These are phyloP conservation scores for Thermochaetoides thermophila DNA, from an alignment of 495 filamentous ascomycete genomes.

Conservation along the genomic window DNA sequence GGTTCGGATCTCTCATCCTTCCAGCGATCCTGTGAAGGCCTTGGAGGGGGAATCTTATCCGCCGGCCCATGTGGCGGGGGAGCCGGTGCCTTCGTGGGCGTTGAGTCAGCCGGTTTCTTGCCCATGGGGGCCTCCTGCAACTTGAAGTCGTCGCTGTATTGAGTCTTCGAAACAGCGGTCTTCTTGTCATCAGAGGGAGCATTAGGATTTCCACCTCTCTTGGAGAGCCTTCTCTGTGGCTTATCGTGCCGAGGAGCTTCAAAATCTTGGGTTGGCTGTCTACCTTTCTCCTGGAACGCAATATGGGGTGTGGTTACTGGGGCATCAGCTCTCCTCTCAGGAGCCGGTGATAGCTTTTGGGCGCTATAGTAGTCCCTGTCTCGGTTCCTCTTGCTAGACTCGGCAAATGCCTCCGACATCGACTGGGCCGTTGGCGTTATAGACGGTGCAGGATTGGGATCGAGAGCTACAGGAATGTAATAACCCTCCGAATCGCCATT, in stretches of 20 bases:
- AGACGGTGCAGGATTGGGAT: slow-evolving; percentile 60
- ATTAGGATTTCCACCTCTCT: slow-evolving; percentile 24
- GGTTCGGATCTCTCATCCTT: slow-evolving; percentile 26
- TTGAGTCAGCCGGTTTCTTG: slow-evolving; percentile 32
- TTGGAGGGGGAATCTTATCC: slow-evolving; percentile 31
- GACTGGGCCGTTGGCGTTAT: slow-evolving; percentile 47
- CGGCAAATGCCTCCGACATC: slow-evolving; percentile 30
- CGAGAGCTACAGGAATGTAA: slow-evolving; percentile 81
- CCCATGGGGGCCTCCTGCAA: slow-evolving; percentile 61
- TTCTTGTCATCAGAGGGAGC: slow-evolving; percentile 31
- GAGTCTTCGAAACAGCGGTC: slow-evolving; percentile 15
- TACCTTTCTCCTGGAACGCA: slow-evolving; percentile 75
- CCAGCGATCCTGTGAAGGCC: slow-evolving; percentile 32
- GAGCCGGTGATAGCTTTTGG: slow-evolving; percentile 11
- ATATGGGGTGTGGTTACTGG: slow-evolving; percentile 64
- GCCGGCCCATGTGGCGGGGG: slow-evolving; percentile 9
- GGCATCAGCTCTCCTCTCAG: slow-evolving; percentile 25
- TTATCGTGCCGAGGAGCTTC: slow-evolving; percentile 28
- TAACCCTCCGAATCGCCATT: slow-evolving; percentile 45
- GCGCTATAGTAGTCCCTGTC: slow-evolving; percentile 41
- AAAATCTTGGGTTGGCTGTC: slow-evolving; percentile 42
- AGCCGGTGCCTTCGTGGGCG: slow-evolving; percentile 12
- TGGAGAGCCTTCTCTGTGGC: slow-evolving; percentile 30
- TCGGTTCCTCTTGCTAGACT: slow-evolving; percentile 27
- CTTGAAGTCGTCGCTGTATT: slow-evolving; percentile 44